Evolutionary conservation across 2,329 filamentous ascomycete species (phyloP).

Genomic region (Zarea fungicola): DNA sequence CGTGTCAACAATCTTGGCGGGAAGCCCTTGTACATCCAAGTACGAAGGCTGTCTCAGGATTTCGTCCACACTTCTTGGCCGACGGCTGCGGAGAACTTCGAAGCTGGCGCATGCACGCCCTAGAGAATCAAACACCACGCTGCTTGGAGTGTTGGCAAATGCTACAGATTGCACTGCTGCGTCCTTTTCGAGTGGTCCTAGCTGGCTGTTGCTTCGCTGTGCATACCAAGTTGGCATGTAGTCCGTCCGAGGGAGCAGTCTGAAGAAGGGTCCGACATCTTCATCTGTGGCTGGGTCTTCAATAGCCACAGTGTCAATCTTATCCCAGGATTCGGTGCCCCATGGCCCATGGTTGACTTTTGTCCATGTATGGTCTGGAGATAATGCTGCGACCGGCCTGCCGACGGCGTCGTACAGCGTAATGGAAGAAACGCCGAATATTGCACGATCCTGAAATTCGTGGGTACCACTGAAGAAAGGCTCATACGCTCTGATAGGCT

Average conservation of each 20-base stretch:
- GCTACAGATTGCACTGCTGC: conserved; percentile 4
- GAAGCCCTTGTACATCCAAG: conserved; percentile 9
- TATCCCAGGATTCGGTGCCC: conserved; percentile 11
- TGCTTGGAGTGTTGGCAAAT: conserved; percentile 3
- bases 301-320: conserved; percentile 7
- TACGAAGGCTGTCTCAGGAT: conserved; percentile 6
- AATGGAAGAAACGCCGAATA: conserved; percentile 9
- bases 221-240: conserved; percentile 19
- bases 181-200: not conserved
- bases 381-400: conserved; percentile 15
- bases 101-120: conserved; percentile 3
- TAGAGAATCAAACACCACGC: conserved; percentile 3
- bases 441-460: conserved; percentile 11
- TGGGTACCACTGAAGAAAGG: conserved; percentile 18
- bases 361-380: conserved; percentile 18
- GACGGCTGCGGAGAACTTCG: conserved; percentile 3
- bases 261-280: conserved; percentile 9
- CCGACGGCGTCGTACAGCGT: conserved; percentile 15
- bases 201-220: conserved; percentile 3
- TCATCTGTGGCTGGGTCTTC: conserved; percentile 1
- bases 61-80: not conserved
- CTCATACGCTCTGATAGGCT: conserved; percentile 17
- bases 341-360: conserved; percentile 15
- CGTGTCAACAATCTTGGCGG: not conserved
- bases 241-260: not conserved